Base-by-base conservation (phyloP, 2,329 filamentous ascomycete genomes). In the Alternaria angustiovoidea region DNA sequence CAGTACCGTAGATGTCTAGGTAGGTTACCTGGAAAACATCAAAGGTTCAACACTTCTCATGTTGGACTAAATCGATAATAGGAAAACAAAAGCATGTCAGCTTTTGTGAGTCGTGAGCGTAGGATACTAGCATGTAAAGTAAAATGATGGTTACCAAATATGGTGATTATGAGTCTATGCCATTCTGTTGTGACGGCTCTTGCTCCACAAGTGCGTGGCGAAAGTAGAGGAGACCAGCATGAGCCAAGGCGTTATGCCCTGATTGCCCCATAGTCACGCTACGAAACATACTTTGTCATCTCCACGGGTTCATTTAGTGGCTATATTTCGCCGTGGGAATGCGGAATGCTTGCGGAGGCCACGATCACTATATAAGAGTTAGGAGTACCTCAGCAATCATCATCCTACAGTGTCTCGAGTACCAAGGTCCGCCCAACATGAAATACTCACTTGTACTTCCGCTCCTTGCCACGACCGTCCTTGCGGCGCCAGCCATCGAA, bases 361-460 rank as follows among this genome's bases (percentile, higher is more conserved):
- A 39, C 34, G 24, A 12, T 44, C 38, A 36, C 48, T 63, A 65
- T 68, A 69, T 67, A 70, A 64, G 43, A 59, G 34, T 20, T 20
- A 20, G 26, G 2, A 34, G 38, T 36, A 43, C 55, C 43, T 38
- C 51, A 26, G 24, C 42, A 61, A 42, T 11, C 18, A n/a, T 47
- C 32, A 46, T 58, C 59, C 51, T 43, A 42, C 51, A 61, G 20
- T 32, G 34, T 65, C 54, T 59, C 22, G 20, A 62, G 46, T 51
- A 30, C 56, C 56, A 48, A 14, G 30, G 22, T 43, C 41, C 53
- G 26, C 36, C 49, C 70, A 72, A 20, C 54, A 78, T 78, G 75
- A 76, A 73, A 64, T 72, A 74, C 65, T 71, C 71, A 32, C 67
- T 73, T 44, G 30, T 72, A 41, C 55, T 76, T 18, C 70, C 71